Base-by-base conservation (phyloP, 1,284 basidiomycete genomes). In the Irpex sp. region DNA sequence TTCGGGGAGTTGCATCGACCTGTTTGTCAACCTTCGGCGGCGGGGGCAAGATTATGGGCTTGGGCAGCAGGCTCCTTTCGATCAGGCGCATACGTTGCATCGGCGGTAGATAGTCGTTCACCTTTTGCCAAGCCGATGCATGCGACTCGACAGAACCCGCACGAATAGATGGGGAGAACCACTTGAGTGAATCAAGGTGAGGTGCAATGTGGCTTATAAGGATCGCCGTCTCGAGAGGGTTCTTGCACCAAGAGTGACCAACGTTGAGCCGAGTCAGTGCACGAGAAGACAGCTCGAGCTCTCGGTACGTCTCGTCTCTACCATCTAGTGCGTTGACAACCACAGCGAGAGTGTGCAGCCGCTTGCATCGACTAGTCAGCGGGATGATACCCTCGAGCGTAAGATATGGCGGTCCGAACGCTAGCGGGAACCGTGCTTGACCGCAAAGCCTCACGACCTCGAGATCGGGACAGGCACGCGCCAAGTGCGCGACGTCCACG, bases 171-270 rank as follows among this genome's bases (percentile, higher is more conserved):
- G 89, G 88, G 68, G 87, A 83, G 79, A 90, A 90, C 82, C 82
- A 92, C 72, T 86, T 88, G 47, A 92, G 71, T 21, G 73, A 79
- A 68, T 90, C 88, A 51, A 90, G 77, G 68, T 79, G 77, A 31
- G 90, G 89, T n/a, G 86, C 83, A 61, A 92, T 75, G 71, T 92
- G 89, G 73, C 89, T 91, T 63, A 92, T 79, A 59, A 89, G 79
- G 67, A 92, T 86, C 31, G 88, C 79, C 13, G 84, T 79, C 64
- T 86, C 84, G 61, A 92, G 79, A 26, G 87, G 81, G 68, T 92
- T 88, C 62, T 77, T 77, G 64, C 86, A 78, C 81, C 84, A 87
- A 39, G 90, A 91, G 73, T 92, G 86, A 11, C 90, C 89, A 57
- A 90, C 79, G 70, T 90, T 85, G 54, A 92, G 75, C 50, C 87